Conservation (phyloP, 2,329 filamentous ascomycete genomes). For the Diaporthe eres region DNA sequence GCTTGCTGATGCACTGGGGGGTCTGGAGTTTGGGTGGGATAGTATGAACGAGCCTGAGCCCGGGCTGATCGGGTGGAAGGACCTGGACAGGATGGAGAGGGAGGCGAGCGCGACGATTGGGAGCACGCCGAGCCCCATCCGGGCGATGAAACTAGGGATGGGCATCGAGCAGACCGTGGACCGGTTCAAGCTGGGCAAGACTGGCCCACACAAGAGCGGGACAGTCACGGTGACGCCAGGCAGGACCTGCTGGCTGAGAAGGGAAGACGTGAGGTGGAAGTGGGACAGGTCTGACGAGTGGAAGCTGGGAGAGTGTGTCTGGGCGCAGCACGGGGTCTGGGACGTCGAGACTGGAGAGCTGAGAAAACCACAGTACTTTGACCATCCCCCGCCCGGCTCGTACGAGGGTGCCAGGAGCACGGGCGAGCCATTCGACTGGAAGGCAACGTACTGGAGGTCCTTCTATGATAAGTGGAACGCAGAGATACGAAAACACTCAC, state of each 20-base stretch:
- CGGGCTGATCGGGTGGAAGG: slow-evolving; percentile 43
- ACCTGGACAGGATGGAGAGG: slow-evolving; percentile 42
- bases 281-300: slow-evolving; percentile 42
- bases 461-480: slow-evolving; percentile 43
- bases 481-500: slow-evolving; percentile 40
- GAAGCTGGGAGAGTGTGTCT: slow-evolving; percentile 45
- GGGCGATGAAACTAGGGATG: slow-evolving; percentile 45
- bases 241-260: slow-evolving; percentile 43
- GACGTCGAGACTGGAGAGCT: slow-evolving; percentile 43
- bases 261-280: slow-evolving; percentile 44
- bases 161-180: slow-evolving; percentile 43
- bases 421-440: slow-evolving; percentile 43
- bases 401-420: slow-evolving; percentile 14
- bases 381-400: slow-evolving; percentile 36
- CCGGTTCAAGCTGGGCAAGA: slow-evolving; percentile 44
- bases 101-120: slow-evolving; percentile 45
- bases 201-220: slow-evolving; percentile 45
- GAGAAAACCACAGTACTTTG: slow-evolving; percentile 43
- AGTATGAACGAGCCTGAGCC: slow-evolving; percentile 48
- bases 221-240: slow-evolving; percentile 40
- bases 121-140: slow-evolving; percentile 44
- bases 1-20: slow-evolving; percentile 42
- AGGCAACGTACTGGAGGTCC: slow-evolving; percentile 45
- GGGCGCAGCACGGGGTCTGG: slow-evolving; percentile 47
- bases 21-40: slow-evolving; percentile 45